Percentiles rank a stretch among this genome's conserved stretches.
phyloP scores from a whole-genome alignment of 1,284 basidiomycete genomes.

The Exobasidium cylindrosporum region DNA sequence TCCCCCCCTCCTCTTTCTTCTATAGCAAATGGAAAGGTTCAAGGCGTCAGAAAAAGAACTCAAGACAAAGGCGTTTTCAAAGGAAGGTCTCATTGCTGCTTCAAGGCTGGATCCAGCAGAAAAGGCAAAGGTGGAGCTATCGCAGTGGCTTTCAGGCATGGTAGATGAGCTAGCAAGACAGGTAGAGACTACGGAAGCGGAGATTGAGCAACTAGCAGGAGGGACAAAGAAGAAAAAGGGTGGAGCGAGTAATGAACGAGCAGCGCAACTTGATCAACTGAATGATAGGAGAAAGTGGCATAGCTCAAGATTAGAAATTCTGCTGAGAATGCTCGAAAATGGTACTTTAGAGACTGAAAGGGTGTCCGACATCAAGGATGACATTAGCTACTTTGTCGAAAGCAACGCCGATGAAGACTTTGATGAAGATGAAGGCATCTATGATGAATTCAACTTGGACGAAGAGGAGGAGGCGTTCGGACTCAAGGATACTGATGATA shows the following conservation, averaged over 20 bases:
- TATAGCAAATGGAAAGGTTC: constrained; percentile 99
- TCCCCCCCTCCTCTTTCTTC: not conserved
- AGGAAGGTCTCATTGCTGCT: constrained; percentile 93
- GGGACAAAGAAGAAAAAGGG: constrained; percentile 69
- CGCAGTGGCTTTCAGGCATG: constrained; percentile 58
- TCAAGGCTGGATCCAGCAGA: constrained; percentile 93
- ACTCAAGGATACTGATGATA: constrained; percentile 65
- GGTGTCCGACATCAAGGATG: constrained; percentile 81
- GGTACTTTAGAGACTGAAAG: constrained; percentile 80
- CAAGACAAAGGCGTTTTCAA: constrained; percentile 99
- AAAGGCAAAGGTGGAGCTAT: constrained; percentile 88
- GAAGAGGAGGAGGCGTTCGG: constrained; percentile 70
- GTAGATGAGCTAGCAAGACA: constrained; percentile 92
- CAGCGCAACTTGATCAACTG: constrained; percentile 78
- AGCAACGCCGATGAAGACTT: constrained; percentile 95
- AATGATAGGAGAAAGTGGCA: constrained; percentile 98
- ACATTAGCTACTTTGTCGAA: constrained; percentile 95
- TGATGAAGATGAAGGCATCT: constrained; percentile 95
- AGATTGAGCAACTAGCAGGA: constrained; percentile 83
- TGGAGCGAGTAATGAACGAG: constrained; percentile 68
- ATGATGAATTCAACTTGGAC: constrained; percentile 95
- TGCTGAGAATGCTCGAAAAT: constrained; percentile 89
- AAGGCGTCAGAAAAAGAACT: constrained; percentile 99
- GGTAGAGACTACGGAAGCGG: constrained; percentile 90
- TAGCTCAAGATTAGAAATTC: constrained; percentile 84